Conservation (phyloP, 202 grass and related monocot genomes). For the Cymbopogon flexuosus region DNA sequence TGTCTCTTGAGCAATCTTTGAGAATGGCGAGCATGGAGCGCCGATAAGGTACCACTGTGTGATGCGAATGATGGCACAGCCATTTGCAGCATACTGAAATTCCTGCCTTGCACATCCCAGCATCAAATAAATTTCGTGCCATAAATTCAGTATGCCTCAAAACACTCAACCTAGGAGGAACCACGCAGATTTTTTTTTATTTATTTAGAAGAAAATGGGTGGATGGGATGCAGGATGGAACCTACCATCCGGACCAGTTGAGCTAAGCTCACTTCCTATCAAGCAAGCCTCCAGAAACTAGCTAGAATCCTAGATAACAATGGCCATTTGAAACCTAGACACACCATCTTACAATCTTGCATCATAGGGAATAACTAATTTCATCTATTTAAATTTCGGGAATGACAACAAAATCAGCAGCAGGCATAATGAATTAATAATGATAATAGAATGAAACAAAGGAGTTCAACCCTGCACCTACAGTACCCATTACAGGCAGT, state of each 20-base stretch:
- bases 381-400: neutral
- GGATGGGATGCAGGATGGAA: neutral
- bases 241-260: neutral
- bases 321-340: neutral
- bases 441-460: too few relatives aligned
- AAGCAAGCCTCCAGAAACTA: neutral
- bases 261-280: neutral
- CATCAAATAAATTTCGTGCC: neutral
- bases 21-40: neutral
- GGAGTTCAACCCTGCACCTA: too few relatives aligned
- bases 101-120: neutral
- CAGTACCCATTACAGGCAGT: neutral
- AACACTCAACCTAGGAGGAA: neutral
- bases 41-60: neutral
- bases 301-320: neutral
- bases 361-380: neutral
- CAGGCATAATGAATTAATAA: neutral
- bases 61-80: constrained; percentile 12
- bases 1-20: neutral
- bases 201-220: neutral
- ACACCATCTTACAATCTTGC: neutral
- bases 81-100: constrained; percentile 40
- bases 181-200: neutral
- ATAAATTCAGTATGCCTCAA: neutral
- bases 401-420: neutral